A percentile compares a stretch with the other conserved stretches of the same genome.
Conservation (phyloP, 768 basidiomycete genomes). For the Rhizopogon vulgaris region DNA sequence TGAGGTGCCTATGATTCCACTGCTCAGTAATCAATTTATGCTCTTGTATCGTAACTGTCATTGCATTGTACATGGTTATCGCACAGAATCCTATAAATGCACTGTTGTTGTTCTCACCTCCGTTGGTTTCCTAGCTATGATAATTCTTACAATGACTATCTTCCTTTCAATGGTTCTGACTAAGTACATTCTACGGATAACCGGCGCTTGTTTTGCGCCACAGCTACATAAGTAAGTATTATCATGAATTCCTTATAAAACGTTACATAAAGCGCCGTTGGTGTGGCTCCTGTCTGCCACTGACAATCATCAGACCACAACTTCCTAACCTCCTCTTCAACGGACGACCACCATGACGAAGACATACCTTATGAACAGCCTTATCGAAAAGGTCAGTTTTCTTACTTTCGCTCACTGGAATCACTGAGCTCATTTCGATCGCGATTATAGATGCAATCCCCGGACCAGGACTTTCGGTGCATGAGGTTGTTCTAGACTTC, state of each 20-base stretch:
- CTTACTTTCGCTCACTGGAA: slow-evolving; percentile 1
- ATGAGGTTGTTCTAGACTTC: slow-evolving; percentile 14
- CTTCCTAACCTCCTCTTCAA: neutral
- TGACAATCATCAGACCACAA: neutral
- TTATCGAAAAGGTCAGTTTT: slow-evolving; percentile 66
- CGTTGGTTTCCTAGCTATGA: too few species aligned
- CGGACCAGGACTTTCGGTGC: slow-evolving; percentile 86
- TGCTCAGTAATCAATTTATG: neutral
- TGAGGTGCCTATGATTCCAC: neutral
- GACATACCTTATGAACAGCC: slow-evolving; percentile 76
- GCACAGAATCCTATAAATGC: neutral
- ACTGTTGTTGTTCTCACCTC: neutral
- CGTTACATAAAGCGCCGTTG: neutral
- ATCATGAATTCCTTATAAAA: too few species aligned
- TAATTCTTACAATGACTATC: too few species aligned
- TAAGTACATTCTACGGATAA: too few species aligned
- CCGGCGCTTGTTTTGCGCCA: neutral
- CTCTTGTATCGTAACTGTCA: neutral
- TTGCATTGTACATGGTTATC: neutral
- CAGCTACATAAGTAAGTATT: too few species aligned
- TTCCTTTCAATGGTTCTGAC: too few species aligned
- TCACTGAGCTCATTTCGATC: neutral
- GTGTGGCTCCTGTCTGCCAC: slow-evolving; percentile 19
- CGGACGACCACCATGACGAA: slow-evolving; percentile 60
- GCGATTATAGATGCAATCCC: slow-evolving; percentile 70